A percentile compares a stretch with the other conserved stretches of the same genome.
Evolutionary conservation across 352 stramenopile genomes (phyloP).

Genomic region (Phytophthora megakarya): DNA sequence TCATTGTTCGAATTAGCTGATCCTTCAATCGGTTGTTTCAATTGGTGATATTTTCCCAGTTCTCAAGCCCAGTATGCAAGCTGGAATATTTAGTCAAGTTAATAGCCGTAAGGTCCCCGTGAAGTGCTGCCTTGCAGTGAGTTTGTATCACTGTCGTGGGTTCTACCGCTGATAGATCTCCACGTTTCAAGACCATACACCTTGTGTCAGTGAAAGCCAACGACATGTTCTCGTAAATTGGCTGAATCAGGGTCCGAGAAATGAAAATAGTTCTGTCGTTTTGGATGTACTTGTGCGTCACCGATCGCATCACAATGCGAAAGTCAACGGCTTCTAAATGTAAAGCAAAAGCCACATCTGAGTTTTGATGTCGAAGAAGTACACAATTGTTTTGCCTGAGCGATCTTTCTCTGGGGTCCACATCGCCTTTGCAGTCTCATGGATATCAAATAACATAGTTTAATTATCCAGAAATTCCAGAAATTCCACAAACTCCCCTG

Average conservation of each 20-base stretch:
- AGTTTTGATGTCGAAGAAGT: conserved; percentile 21
- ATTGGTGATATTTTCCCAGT: conserved; percentile 18
- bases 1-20: conserved; percentile 19
- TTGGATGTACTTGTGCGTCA: conserved; percentile 26
- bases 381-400: neutral
- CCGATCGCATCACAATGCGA: conserved; percentile 4
- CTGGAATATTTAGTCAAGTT: neutral
- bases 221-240: conserved; percentile 1
- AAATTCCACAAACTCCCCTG: conserved; percentile 6
- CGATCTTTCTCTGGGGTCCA: conserved; percentile 8
- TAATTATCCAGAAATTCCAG: conserved; percentile 34
- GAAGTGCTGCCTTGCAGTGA: conserved; percentile 18
- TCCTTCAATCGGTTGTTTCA: conserved; percentile 28
- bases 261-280: conserved; percentile 16
- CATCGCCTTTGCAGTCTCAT: conserved; percentile 18
- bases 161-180: conserved; percentile 15
- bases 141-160: conserved; percentile 28
- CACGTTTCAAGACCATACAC: conserved; percentile 25
- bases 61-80: conserved; percentile 12
- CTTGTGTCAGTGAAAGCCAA: conserved; percentile 20
- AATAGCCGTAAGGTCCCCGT: neutral
- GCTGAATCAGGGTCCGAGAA: conserved; percentile 24
- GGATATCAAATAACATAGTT: conserved; percentile 21
- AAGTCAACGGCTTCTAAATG: conserved; percentile 8
- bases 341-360: conserved; percentile 24